Conservation (phyloP, 2,329 filamentous ascomycete species). For the Penicillium sp. region DNA sequence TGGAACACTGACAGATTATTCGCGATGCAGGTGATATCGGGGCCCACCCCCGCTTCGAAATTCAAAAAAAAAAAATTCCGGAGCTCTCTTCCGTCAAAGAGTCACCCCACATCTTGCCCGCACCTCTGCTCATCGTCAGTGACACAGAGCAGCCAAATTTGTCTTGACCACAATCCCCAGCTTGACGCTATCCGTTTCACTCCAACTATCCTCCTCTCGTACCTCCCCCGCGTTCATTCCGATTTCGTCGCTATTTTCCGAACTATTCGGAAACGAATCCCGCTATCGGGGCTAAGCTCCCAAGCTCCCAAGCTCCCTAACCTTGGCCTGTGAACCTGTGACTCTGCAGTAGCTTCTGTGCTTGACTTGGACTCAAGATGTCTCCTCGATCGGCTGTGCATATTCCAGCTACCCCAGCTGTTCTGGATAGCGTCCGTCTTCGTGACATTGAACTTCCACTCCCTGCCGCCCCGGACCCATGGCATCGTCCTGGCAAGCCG, state of each 20-base stretch:
- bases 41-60: not conserved
- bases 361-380: not conserved
- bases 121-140: not conserved
- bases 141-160: not conserved
- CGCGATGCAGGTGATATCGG: not conserved
- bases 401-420: constrained; percentile 26
- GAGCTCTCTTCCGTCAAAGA: too few relatives aligned
- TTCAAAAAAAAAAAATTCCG: too few relatives aligned
- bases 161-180: too few relatives aligned
- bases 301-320: too few relatives aligned
- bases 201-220: too few relatives aligned
- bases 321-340: too few relatives aligned
- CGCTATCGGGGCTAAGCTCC: too few relatives aligned
- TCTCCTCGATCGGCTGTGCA: constrained; percentile 15
- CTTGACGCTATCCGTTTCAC: too few relatives aligned
- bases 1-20: too few relatives aligned
- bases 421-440: constrained; percentile 37
- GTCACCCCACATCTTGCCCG: too few relatives aligned
- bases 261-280: not conserved
- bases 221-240: too few relatives aligned
- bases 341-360: not conserved
- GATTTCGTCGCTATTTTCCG: too few relatives aligned
- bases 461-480: constrained; percentile 41
- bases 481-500: constrained; percentile 40
- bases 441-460: constrained; percentile 41